phyloP scores from a whole-genome alignment of 2,329 filamentous ascomycete species.

The Plectosphaerella sp. region DNA sequence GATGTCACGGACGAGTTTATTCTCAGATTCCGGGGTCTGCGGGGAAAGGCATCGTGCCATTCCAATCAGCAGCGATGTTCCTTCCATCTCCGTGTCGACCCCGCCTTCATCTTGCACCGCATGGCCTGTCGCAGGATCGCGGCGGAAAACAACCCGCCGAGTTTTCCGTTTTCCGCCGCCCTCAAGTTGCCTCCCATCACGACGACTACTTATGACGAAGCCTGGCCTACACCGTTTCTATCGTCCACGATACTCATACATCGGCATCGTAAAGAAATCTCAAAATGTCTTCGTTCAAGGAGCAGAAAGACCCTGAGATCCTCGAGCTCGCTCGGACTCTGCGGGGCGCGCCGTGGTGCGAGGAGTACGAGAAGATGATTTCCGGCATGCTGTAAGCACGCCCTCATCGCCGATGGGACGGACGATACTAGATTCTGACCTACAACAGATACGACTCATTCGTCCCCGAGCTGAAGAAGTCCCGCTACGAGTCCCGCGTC shows the following conservation, averaged over 20 bases:
- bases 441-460: slow-evolving; percentile 38
- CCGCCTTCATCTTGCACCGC: too few species aligned
- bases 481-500: slow-evolving; percentile 42
- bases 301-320: slow-evolving; percentile 31
- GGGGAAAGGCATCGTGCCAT: too few species aligned
- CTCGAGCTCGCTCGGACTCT: slow-evolving; percentile 42
- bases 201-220: too few species aligned
- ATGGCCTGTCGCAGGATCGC: too few species aligned
- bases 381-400: slow-evolving; percentile 53
- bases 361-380: slow-evolving; percentile 62
- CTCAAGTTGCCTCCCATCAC: too few species aligned
- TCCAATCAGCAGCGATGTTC: too few species aligned
- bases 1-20: too few species aligned
- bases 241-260: background rate
- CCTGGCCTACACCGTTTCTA: too few species aligned
- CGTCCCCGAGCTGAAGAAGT: slow-evolving; percentile 35
- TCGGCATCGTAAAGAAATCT: background rate
- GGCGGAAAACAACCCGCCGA: too few species aligned
- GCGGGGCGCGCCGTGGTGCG: slow-evolving; percentile 49
- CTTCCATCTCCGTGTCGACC: too few species aligned
- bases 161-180: too few species aligned
- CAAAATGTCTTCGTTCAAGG: background rate
- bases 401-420: background rate
- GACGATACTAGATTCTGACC: background rate
- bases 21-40: too few species aligned